These are phyloP conservation scores for Mallotus nudiflorus DNA, from an alignment of 345 rosid genomes.

Conservation along the genomic window DNA sequence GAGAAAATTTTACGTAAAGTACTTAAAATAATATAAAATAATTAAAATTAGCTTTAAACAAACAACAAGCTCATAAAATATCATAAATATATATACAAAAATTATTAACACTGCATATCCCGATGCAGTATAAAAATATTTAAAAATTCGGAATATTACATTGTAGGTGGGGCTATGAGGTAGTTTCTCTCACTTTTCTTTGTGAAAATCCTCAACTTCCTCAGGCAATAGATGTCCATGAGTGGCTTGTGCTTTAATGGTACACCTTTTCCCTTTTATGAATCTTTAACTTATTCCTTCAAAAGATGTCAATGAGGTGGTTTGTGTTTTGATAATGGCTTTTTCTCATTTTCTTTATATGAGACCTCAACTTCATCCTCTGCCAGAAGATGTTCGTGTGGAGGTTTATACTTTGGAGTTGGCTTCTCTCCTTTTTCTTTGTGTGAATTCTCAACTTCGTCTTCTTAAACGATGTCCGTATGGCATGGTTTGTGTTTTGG, in stretches of 20 bases:
- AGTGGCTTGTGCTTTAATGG: slow-evolving; percentile 6
- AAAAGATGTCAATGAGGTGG: neutral
- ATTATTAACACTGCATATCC: too few species aligned
- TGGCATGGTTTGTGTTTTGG: slow-evolving; percentile 23
- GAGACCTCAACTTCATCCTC: neutral
- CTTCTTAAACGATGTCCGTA: slow-evolving; percentile 22
- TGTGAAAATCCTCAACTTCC: slow-evolving; percentile 14
- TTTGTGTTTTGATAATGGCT: slow-evolving; percentile 15
- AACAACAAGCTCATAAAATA: too few species aligned
- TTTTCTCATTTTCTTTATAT: neutral
- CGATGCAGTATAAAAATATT: too few species aligned
- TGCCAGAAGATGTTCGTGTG: neutral
- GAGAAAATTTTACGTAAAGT: too few species aligned
- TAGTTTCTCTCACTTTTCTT: neutral
- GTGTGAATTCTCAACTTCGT: slow-evolving; percentile 10
- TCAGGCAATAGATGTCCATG: slow-evolving; percentile 11
- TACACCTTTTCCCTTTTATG: neutral
- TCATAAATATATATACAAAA: too few species aligned
- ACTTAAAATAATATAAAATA: too few species aligned
- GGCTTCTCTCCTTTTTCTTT: neutral
- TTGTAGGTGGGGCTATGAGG: neutral
- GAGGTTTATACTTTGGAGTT: too few species aligned
- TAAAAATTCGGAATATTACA: too few species aligned
- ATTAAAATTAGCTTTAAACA: too few species aligned
- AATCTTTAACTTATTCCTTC: neutral